Percentiles rank a stretch among this genome's conserved stretches.
Conservation (phyloP, 805 yeast species). For the Ogataea paraovalis region DNA sequence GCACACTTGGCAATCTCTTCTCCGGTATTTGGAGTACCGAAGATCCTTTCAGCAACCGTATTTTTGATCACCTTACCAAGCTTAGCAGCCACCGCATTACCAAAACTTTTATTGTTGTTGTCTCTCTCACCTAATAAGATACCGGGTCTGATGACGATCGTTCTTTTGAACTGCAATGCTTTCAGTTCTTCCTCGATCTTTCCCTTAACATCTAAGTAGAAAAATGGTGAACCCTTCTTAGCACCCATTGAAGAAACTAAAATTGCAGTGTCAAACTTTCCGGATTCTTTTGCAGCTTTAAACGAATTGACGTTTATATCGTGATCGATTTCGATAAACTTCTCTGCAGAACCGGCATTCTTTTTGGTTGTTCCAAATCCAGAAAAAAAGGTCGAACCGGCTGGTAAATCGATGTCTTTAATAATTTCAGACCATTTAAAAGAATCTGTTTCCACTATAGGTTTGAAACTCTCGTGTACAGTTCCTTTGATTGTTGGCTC, state of each 20-base stretch:
- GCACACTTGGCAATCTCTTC: slow-evolving; percentile 62
- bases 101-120: slow-evolving; percentile 33
- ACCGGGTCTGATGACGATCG: slow-evolving; percentile 79
- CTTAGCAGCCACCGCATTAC: slow-evolving; percentile 29
- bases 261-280: slow-evolving; percentile 58
- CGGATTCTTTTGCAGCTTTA: slow-evolving; percentile 65
- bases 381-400: slow-evolving; percentile 47
- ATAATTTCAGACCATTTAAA: slow-evolving; percentile 47
- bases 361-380: slow-evolving; percentile 75
- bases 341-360: slow-evolving; percentile 67
- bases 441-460: slow-evolving; percentile 43
- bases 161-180: slow-evolving; percentile 60
- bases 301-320: slow-evolving; percentile 69
- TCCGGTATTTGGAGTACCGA: slow-evolving; percentile 51
- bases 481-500: slow-evolving; percentile 27
- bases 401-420: slow-evolving; percentile 26
- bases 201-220: slow-evolving; percentile 70
- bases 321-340: slow-evolving; percentile 68
- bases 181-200: slow-evolving; percentile 65
- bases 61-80: slow-evolving; percentile 33
- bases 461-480: slow-evolving; percentile 20
- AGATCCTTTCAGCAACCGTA: slow-evolving; percentile 29
- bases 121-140: slow-evolving; percentile 61
- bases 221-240: slow-evolving; percentile 46
- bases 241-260: slow-evolving; percentile 70